These are phyloP conservation scores for Toxoplasma gondii DNA, from an alignment of 169 alveolate genomes.

Conservation along the genomic window DNA sequence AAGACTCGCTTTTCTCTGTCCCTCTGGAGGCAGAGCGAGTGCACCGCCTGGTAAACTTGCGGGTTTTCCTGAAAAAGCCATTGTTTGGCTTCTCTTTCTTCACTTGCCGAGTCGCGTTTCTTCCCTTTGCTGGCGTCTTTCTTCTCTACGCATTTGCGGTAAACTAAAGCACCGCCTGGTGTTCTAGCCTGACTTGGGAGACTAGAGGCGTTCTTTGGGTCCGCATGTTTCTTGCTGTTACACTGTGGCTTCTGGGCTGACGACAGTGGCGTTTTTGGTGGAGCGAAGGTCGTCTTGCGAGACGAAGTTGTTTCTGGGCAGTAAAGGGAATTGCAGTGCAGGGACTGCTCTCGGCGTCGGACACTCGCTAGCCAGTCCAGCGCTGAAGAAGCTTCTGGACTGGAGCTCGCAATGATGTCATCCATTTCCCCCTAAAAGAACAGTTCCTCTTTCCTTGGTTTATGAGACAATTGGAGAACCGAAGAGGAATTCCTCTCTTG, in stretches of 20 bases:
- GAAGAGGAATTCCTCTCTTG: too few species aligned
- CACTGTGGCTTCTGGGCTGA: not conserved
- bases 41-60: not conserved
- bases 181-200: not conserved
- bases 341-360: not conserved
- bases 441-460: too few species aligned
- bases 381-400: not conserved
- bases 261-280: not conserved
- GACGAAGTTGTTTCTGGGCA: not conserved
- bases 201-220: not conserved
- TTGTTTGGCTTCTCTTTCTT: not conserved
- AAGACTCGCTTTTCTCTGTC: not conserved
- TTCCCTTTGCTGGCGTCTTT: not conserved
- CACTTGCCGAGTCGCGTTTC: not conserved
- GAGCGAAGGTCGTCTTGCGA: not conserved
- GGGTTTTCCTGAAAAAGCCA: not conserved
- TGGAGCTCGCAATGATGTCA: not conserved
- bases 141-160: not conserved
- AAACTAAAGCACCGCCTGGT: not conserved
- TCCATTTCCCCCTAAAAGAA: not conserved
- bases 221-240: not conserved
- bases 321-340: not conserved
- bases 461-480: too few species aligned
- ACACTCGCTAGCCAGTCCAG: constrained; percentile 1
- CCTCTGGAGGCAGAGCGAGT: not conserved